These are phyloP conservation scores for Nitzschia palea DNA, from an alignment of 108 stramenopile genomes.

Conservation along the genomic window DNA sequence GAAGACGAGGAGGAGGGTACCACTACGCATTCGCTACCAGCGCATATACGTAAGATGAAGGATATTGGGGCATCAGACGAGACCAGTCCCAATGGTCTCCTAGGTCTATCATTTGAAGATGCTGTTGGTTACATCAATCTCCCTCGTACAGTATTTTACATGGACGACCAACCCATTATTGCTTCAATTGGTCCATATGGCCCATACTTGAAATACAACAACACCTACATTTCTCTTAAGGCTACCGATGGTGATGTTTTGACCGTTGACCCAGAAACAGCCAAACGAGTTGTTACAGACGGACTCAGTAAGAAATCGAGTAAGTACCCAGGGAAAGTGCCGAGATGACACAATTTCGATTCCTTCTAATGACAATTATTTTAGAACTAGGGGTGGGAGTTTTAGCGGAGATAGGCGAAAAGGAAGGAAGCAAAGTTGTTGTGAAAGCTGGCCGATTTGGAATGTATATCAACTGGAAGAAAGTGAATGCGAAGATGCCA, in stretches of 20 bases:
- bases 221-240: slow-evolving; percentile 41
- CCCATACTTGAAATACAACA: slow-evolving; percentile 63
- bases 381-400: slow-evolving; percentile 28
- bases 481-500: slow-evolving; percentile 61
- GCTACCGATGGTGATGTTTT: slow-evolving; percentile 50
- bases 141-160: slow-evolving; percentile 39
- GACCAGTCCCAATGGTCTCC: slow-evolving; percentile 8
- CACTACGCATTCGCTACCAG: slow-evolving; percentile 55
- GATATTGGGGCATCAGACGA: slow-evolving; percentile 13
- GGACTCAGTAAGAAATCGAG: slow-evolving; percentile 42
- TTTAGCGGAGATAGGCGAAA: slow-evolving; percentile 51
- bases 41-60: slow-evolving; percentile 38
- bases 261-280: slow-evolving; percentile 37
- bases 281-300: slow-evolving; percentile 44
- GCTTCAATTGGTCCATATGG: slow-evolving; percentile 63
- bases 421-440: slow-evolving; percentile 34
- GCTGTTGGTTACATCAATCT: slow-evolving; percentile 49
- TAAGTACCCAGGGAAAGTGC: background rate
- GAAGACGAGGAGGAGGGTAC: slow-evolving; percentile 52
- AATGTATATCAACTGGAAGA: slow-evolving; percentile 56
- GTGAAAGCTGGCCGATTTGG: slow-evolving; percentile 55
- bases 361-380: background rate
- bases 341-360: background rate
- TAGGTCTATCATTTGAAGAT: slow-evolving; percentile 47
- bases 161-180: slow-evolving; percentile 44